phyloP scores from a whole-genome alignment of 2,329 filamentous ascomycete species.

The Calonectria pauciramosa region DNA sequence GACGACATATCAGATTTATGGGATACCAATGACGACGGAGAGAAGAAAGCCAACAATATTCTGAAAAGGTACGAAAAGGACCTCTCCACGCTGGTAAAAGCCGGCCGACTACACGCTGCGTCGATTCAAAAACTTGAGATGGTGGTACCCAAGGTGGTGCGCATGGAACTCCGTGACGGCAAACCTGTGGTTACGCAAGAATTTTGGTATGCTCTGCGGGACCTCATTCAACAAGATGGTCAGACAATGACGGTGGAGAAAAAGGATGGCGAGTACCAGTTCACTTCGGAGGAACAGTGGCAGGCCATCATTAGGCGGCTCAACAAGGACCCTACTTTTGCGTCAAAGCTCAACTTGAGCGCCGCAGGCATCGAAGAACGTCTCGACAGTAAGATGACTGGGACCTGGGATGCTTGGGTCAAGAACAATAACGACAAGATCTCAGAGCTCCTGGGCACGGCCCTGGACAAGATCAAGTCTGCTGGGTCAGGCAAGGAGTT shows the following conservation, averaged over 20 bases:
- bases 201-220: conserved; percentile 76
- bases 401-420: conserved; percentile 67
- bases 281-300: conserved; percentile 63
- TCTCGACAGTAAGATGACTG: conserved; percentile 51
- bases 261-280: conserved; percentile 51
- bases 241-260: conserved; percentile 62
- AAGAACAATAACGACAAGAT: conserved; percentile 62
- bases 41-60: conserved; percentile 38
- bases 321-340: conserved; percentile 50
- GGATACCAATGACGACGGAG: conserved; percentile 32
- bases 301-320: conserved; percentile 59
- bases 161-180: conserved; percentile 67
- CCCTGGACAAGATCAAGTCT: conserved; percentile 52
- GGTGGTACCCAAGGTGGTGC: conserved; percentile 69
- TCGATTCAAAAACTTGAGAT: conserved; percentile 60
- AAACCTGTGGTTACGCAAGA: conserved; percentile 67
- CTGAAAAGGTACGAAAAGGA: conserved; percentile 47
- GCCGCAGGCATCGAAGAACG: conserved; percentile 43
- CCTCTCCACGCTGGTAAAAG: conserved; percentile 47
- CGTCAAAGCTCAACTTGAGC: conserved; percentile 43
- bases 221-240: conserved; percentile 64
- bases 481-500: conserved; percentile 52
- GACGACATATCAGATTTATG: conserved; percentile 36
- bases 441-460: conserved; percentile 47
- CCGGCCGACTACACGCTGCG: conserved; percentile 51